These are phyloP conservation scores for Backusella luteola DNA, from an alignment of 192 early-diverging fungal genomes.

Conservation along the genomic window DNA sequence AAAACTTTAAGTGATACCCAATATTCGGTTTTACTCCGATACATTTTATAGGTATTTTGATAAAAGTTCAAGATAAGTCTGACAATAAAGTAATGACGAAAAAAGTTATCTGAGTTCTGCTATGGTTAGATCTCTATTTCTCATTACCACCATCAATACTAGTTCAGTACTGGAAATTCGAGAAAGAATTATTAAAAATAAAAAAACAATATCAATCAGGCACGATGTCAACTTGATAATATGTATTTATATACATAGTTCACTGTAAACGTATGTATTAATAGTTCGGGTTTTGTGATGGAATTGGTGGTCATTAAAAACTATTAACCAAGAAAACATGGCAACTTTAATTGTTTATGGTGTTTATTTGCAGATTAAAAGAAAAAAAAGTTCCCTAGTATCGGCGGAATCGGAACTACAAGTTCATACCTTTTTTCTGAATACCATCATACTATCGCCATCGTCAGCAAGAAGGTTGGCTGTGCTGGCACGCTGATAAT, in stretches of 20 bases:
- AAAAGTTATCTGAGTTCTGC: background rate
- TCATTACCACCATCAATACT: no score
- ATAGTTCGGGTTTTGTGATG: no score
- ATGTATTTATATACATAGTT: no score
- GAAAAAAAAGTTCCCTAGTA: background rate
- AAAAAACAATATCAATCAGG: no score
- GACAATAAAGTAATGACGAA: background rate
- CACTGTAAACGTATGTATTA: no score
- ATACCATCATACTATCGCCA: background rate
- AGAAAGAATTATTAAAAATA: no score
- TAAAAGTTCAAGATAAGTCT: background rate
- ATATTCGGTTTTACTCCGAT: background rate
- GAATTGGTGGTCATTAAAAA: background rate
- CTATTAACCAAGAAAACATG: background rate
- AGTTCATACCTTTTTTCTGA: background rate
- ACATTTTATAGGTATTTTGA: background rate
- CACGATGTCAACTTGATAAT: no score
- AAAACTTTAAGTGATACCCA: background rate
- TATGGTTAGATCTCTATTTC: background rate
- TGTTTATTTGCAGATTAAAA: background rate
- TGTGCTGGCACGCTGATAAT: background rate
- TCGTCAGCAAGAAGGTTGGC: background rate
- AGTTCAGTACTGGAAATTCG: no score
- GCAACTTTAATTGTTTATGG: background rate
- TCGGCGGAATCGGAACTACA: background rate